Evolutionary conservation across 2,329 filamentous ascomycete genomes (phyloP).

Genomic region (Cucurbitaria berberidis): DNA sequence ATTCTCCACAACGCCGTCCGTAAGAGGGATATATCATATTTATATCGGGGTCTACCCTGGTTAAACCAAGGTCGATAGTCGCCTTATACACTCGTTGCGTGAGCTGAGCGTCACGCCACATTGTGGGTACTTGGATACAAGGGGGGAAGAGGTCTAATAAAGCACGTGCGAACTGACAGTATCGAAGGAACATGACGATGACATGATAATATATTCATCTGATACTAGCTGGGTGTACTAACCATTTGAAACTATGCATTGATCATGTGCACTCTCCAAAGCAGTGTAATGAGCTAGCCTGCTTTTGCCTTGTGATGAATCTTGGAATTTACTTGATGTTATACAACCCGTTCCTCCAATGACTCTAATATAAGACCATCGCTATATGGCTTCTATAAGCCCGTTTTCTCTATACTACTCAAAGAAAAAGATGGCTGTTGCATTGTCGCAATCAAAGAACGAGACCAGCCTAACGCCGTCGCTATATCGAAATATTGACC

Average conservation of each 20-base stretch:
- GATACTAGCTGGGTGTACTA: too few species aligned
- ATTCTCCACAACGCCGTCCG: too few species aligned
- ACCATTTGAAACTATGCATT: too few species aligned
- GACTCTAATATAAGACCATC: too few species aligned
- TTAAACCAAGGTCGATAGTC: background rate
- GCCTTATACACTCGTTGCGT: conserved; percentile 9
- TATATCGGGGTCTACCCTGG: background rate
- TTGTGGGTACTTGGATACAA: conserved; percentile 5
- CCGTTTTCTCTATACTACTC: too few species aligned
- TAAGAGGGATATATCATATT: background rate
- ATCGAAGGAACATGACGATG: background rate
- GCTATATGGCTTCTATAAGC: background rate
- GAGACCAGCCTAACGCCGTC: conserved; percentile 16
- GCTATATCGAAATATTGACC: background rate
- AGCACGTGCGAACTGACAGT: background rate
- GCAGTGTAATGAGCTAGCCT: too few species aligned
- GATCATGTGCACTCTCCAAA: too few species aligned
- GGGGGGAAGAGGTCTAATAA: conserved; percentile 4
- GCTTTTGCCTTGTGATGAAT: too few species aligned
- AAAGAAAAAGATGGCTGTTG: too few species aligned
- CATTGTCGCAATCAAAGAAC: background rate
- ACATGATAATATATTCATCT: background rate
- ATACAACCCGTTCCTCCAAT: too few species aligned
- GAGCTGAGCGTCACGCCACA: conserved; percentile 41
- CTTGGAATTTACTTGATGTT: too few species aligned